Base-by-base conservation (phyloP, 768 basidiomycete species). In the Cubamyces sp. region DNA sequence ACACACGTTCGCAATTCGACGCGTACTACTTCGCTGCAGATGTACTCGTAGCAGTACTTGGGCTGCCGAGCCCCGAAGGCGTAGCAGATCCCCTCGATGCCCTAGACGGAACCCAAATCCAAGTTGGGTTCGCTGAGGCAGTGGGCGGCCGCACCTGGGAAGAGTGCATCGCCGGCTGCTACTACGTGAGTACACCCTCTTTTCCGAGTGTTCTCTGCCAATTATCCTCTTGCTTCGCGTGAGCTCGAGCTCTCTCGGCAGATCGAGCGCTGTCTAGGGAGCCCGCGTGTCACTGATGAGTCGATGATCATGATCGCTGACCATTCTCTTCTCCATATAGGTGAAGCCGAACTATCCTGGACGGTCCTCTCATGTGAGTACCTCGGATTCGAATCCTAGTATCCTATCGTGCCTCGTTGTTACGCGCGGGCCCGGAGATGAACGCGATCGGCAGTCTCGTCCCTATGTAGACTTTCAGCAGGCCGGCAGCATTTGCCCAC, bases 261-360 rank as follows among this genome's bases (percentile, higher is more conserved):
- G 21, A 30, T 19, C 46, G 39, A 49, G 48, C 48, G 25, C 34
- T 21, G 56, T 21, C 39, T n/a, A 11, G 57, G 48, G 18, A 15
- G 16, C 19, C 25, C 23, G 46, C 39, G 28, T 28, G 56, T 9
- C 19, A 45, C 11, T 14, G 48, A 52, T 52, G 48, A 6, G 54
- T 39, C 60, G 57, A 54, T 57, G 54, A 60, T 57, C 58, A 61
- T 62, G 26, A 54, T 30, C 30, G 51, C 51, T 49, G 57, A 54
- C 12, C 52, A 7, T 34, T 14, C 51, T 52, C 45, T 26, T 12
- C 45, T 3, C 43, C 16, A n/a, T 50, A 23, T 45, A 87, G 88
- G 80, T 92, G 53, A 92, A 92, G 74, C 91, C 90, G 39, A 95
- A 95, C 70, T 96, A 95, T 75, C 94, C 93, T 7, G 92, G 92